A percentile compares a stretch with the other conserved stretches of the same genome.
These are phyloP conservation scores for Jaminaea rosea DNA, from an alignment of 1,284 basidiomycete species.

Conservation along the genomic window DNA sequence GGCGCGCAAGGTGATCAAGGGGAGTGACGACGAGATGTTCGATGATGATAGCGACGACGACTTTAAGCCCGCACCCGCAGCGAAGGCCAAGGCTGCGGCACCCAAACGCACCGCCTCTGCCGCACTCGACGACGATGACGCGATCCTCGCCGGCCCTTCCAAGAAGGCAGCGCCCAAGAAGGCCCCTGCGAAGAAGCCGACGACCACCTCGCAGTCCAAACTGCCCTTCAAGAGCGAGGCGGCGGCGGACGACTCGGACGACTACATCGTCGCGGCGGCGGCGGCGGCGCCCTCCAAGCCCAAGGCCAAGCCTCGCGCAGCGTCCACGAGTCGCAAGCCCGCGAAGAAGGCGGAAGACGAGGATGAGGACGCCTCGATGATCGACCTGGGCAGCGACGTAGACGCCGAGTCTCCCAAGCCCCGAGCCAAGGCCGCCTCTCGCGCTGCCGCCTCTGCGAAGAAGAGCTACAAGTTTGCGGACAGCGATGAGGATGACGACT, in stretches of 20 bases:
- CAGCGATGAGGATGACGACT: background rate
- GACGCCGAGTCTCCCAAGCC: no score
- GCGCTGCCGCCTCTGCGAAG: no score
- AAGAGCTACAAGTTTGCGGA: no score
- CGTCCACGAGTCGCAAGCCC: background rate
- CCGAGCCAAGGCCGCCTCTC: no score
- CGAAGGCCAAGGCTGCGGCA: constrained; percentile 12
- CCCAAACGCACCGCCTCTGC: constrained; percentile 18
- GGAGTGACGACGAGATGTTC: constrained; percentile 13
- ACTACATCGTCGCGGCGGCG: background rate
- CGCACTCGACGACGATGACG: constrained; percentile 19
- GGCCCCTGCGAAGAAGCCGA: constrained; percentile 12
- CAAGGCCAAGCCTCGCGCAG: background rate
- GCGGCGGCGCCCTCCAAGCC: background rate
- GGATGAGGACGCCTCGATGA: no score
- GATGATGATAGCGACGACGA: constrained; percentile 31
- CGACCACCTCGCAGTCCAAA: constrained; percentile 7
- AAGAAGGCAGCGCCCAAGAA: constrained; percentile 10
- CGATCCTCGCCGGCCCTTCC: constrained; percentile 11
- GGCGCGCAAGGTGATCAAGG: constrained; percentile 52
- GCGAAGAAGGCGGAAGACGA: no score
- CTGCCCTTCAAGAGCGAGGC: constrained; percentile 3
- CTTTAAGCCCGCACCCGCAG: constrained; percentile 15
- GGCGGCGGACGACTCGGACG: constrained; percentile 4
- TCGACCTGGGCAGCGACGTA: no score